Evolutionary conservation across 2,329 filamentous ascomycete genomes (phyloP).

Genomic region (Neonectria punicea): DNA sequence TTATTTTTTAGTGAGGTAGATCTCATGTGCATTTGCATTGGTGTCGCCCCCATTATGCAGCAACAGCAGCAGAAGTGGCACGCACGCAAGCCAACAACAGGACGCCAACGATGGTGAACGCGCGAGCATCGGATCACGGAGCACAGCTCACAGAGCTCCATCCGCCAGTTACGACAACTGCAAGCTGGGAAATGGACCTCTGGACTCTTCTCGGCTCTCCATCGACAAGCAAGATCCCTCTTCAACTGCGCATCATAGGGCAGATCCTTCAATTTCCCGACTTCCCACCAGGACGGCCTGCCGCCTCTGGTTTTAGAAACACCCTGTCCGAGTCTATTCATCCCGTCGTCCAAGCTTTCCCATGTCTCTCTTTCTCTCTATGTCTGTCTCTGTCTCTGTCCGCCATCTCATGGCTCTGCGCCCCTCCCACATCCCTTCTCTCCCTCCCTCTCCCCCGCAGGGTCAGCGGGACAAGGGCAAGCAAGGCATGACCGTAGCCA

Average conservation of each 20-base stretch:
- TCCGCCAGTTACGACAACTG: constrained; percentile 7
- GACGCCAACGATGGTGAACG: not conserved
- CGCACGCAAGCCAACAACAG: not conserved
- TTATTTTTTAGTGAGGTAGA: constrained; percentile 10
- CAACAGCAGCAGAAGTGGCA: not conserved
- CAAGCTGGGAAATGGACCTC: not conserved
- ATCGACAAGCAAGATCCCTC: constrained; percentile 29
- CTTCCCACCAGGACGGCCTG: constrained; percentile 26
- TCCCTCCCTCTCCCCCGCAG: constrained; percentile 9
- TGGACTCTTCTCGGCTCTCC: constrained; percentile 1
- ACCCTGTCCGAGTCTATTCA: constrained; percentile 8
- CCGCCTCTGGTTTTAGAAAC: constrained; percentile 40
- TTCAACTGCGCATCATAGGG: constrained; percentile 30
- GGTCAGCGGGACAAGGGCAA: constrained; percentile 17
- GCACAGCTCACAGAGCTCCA: not conserved
- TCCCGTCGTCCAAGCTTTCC: too few species aligned
- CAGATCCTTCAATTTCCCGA: constrained; percentile 40
- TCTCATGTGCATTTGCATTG: constrained; percentile 23
- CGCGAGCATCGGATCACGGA: not conserved
- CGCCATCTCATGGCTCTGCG: not conserved
- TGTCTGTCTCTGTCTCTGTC: not conserved
- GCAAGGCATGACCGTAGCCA: constrained; percentile 21
- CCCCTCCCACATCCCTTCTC: constrained; percentile 8
- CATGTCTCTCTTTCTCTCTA: not conserved
- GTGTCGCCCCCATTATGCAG: constrained; percentile 1